Conservation (phyloP, 495 filamentous ascomycete genomes). For the Penicillium argentinense region DNA sequence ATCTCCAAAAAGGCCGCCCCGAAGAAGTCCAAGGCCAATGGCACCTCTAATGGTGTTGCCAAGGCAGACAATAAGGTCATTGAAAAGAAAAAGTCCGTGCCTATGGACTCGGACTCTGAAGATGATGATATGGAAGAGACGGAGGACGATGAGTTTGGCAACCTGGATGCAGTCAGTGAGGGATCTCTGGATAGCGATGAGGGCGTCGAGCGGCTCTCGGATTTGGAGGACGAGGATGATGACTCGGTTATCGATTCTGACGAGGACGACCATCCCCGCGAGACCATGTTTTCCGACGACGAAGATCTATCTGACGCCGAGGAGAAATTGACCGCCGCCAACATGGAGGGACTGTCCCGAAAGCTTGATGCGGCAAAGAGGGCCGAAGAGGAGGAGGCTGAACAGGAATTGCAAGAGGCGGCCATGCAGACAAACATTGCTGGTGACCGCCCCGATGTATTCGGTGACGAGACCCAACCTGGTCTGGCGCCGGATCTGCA, state of each 20-base stretch:
- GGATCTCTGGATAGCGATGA: conserved; percentile 53
- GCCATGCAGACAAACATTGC: conserved; percentile 94
- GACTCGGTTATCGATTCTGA: conserved; percentile 77
- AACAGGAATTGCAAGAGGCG: conserved; percentile 69
- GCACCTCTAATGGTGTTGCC: conserved; percentile 31
- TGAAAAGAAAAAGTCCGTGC: conserved; percentile 41
- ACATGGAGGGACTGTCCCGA: conserved; percentile 86
- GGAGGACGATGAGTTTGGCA: conserved; percentile 54
- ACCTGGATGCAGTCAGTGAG: conserved; percentile 51
- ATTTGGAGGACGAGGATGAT: conserved; percentile 52
- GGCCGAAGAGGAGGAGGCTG: conserved; percentile 68
- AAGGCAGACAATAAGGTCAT: conserved; percentile 32
- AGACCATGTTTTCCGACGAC: conserved; percentile 89
- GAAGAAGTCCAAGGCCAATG: conserved; percentile 51
- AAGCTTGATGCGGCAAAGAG: conserved; percentile 72
- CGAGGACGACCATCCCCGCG: conserved; percentile 54
- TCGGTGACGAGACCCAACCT: conserved; percentile 59
- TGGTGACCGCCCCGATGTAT: conserved; percentile 71
- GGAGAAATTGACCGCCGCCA: conserved; percentile 90
- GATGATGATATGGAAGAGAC: conserved; percentile 37
- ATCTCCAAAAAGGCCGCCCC: conserved; percentile 29
- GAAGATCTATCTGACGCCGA: conserved; percentile 87
- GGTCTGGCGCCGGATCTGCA: conserved; percentile 85
- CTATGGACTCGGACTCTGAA: conserved; percentile 46
- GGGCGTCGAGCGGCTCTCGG: conserved; percentile 48